phyloP scores from a whole-genome alignment of 2,329 filamentous ascomycete species.

The Metarhizium rileyi region DNA sequence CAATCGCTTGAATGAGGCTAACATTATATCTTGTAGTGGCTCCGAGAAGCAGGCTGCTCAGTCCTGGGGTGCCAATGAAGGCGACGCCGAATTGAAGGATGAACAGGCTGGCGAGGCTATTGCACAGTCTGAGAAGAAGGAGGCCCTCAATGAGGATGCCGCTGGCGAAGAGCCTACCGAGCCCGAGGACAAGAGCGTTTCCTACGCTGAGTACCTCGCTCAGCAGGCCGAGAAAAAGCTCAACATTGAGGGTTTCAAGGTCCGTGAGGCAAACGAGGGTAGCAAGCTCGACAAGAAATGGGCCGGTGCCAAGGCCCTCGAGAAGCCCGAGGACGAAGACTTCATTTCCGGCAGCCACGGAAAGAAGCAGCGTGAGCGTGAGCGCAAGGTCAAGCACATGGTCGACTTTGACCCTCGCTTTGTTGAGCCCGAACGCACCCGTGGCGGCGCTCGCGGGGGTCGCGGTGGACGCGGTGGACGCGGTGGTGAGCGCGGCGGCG shows the following conservation, averaged over 20 bases:
- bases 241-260: slow-evolving; percentile 55
- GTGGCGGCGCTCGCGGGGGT: slow-evolving; percentile 42
- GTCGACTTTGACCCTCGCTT: slow-evolving; percentile 82
- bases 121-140: slow-evolving; percentile 75
- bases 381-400: slow-evolving; percentile 84
- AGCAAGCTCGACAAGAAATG: slow-evolving; percentile 85
- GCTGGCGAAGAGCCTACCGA: slow-evolving; percentile 42
- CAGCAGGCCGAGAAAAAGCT: slow-evolving; percentile 64
- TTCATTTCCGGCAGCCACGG: slow-evolving; percentile 66
- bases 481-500: slow-evolving; percentile 38
- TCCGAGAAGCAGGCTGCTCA: slow-evolving; percentile 81
- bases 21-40: slow-evolving; percentile 40
- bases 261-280: slow-evolving; percentile 90
- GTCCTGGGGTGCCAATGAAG: slow-evolving; percentile 79
- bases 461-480: slow-evolving; percentile 42
- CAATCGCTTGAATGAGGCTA: neutral
- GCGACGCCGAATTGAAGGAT: slow-evolving; percentile 76
- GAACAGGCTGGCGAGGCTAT: slow-evolving; percentile 88
- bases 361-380: slow-evolving; percentile 78
- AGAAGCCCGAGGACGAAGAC: slow-evolving; percentile 58
- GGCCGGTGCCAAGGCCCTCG: slow-evolving; percentile 67
- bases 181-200: slow-evolving; percentile 80
- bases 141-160: slow-evolving; percentile 44
- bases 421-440: slow-evolving; percentile 56
- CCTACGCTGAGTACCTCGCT: slow-evolving; percentile 80